These are phyloP conservation scores for Ustilago trichophora DNA, from an alignment of 1,284 basidiomycete species.

Conservation along the genomic window DNA sequence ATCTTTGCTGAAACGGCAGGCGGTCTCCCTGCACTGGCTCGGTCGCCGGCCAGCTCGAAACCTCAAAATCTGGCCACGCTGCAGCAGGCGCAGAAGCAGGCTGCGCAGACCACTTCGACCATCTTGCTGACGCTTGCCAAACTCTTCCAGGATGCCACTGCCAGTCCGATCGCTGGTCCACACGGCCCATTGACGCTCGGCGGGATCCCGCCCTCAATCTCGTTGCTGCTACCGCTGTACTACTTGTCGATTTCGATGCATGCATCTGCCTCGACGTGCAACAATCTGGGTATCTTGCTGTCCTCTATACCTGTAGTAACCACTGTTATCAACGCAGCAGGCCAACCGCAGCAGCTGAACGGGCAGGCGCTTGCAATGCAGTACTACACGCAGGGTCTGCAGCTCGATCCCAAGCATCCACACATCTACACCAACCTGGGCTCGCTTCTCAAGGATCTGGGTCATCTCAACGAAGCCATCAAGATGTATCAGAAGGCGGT, in stretches of 20 bases:
- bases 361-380: conserved; percentile 69
- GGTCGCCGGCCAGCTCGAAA: background rate
- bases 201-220: conserved; percentile 69
- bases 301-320: conserved; percentile 69
- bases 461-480: conserved; percentile 71
- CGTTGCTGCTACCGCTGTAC: conserved; percentile 72
- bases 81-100: conserved; percentile 62
- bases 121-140: conserved; percentile 73
- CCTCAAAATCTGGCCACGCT: conserved; percentile 13
- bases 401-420: conserved; percentile 72
- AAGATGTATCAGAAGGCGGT: conserved; percentile 72
- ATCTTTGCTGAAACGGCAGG: conserved; percentile 55
- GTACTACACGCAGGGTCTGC: conserved; percentile 72
- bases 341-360: conserved; percentile 62
- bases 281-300: conserved; percentile 74
- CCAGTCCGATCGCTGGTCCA: conserved; percentile 42
- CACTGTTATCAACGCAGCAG: conserved; percentile 55
- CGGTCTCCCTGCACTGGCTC: conserved; percentile 46
- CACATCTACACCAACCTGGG: conserved; percentile 75
- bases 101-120: conserved; percentile 70
- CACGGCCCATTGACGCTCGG: conserved; percentile 52
- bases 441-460: conserved; percentile 73
- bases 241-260: conserved; percentile 72
- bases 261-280: conserved; percentile 72
- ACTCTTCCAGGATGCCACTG: conserved; percentile 70